These are phyloP conservation scores for Crucibulum laeve DNA, from an alignment of 768 basidiomycete genomes.

Conservation along the genomic window DNA sequence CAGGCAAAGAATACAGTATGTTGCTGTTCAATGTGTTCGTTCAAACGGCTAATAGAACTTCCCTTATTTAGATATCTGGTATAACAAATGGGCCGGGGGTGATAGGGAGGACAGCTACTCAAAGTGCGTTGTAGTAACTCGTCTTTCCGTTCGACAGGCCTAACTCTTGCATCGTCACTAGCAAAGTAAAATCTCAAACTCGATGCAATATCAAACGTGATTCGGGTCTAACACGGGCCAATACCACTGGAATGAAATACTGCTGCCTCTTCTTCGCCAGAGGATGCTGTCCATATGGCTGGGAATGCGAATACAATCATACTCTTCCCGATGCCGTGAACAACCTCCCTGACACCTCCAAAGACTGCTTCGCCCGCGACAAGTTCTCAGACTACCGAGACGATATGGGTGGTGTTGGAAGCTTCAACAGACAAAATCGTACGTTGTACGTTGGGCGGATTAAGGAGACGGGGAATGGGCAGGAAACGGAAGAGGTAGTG, in stretches of 20 bases:
- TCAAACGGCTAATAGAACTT: background rate
- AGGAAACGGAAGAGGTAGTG: slow-evolving; percentile 90
- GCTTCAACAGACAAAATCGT: slow-evolving; percentile 90
- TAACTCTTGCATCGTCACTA: slow-evolving; percentile 21
- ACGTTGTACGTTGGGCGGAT: slow-evolving; percentile 95
- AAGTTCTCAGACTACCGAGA: slow-evolving; percentile 97
- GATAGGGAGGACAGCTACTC: slow-evolving; percentile 96
- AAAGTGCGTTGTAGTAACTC: slow-evolving; percentile 52
- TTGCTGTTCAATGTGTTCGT: slow-evolving; percentile 12
- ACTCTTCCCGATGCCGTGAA: slow-evolving; percentile 69
- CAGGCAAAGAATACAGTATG: slow-evolving; percentile 95
- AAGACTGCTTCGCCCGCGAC: slow-evolving; percentile 96
- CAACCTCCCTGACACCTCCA: slow-evolving; percentile 82
- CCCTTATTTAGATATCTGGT: slow-evolving; percentile 81
- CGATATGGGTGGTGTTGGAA: slow-evolving; percentile 99
- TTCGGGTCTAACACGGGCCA: slow-evolving; percentile 90
- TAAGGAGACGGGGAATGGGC: slow-evolving; percentile 83
- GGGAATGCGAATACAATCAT: slow-evolving; percentile 97
- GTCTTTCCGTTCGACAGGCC: slow-evolving; percentile 1
- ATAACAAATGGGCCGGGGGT: slow-evolving; percentile 99
- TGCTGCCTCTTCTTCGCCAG: slow-evolving; percentile 93
- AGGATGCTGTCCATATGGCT: slow-evolving; percentile 97
- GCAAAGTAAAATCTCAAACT: slow-evolving; percentile 92
- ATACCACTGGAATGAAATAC: slow-evolving; percentile 90
- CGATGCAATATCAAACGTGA: slow-evolving; percentile 87